Evolutionary conservation across 345 rosid species (phyloP).

Genomic region (Schrenkiella parvula): DNA sequence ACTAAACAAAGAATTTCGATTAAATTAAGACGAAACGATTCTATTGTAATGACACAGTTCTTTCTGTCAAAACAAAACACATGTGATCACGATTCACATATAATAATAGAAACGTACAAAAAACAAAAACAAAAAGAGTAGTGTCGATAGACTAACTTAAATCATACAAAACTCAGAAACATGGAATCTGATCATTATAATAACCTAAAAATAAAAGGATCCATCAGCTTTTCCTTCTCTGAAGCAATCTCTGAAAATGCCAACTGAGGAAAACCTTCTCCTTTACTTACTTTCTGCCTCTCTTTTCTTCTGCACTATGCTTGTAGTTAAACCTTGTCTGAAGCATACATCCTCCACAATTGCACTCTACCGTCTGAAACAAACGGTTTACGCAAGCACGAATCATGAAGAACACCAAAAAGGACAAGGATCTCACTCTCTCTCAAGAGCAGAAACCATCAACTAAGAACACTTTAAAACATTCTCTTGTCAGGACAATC

Average conservation of each 20-base stretch:
- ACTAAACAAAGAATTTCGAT: background rate
- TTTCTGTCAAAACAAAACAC: slow-evolving; percentile 11
- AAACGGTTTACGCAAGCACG: slow-evolving; percentile 16
- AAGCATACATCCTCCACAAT: slow-evolving; percentile 15
- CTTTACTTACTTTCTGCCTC: slow-evolving; percentile 8
- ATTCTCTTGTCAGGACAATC: slow-evolving; percentile 65
- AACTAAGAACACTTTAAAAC: slow-evolving; percentile 25
- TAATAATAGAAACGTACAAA: slow-evolving; percentile 12
- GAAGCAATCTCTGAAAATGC: slow-evolving; percentile 34
- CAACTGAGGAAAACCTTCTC: slow-evolving; percentile 13
- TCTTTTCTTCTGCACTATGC: slow-evolving; percentile 9
- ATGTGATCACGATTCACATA: slow-evolving; percentile 22
- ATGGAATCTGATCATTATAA: slow-evolving; percentile 23
- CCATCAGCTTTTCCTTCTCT: slow-evolving; percentile 16
- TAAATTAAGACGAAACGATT: background rate
- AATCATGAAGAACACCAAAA: slow-evolving; percentile 19
- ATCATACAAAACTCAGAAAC: slow-evolving; percentile 26
- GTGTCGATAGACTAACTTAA: slow-evolving; percentile 4
- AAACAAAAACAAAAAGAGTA: background rate
- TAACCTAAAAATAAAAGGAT: slow-evolving; percentile 13
- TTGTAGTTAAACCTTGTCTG: slow-evolving; percentile 17
- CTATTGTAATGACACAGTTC: background rate
- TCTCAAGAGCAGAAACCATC: slow-evolving; percentile 12
- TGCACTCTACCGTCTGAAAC: slow-evolving; percentile 12
- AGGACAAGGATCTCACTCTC: slow-evolving; percentile 16